Percentiles rank a stretch among this genome's conserved stretches.
These are phyloP conservation scores for Fusarium floridanum DNA, from an alignment of 2,329 filamentous ascomycete genomes.

Conservation along the genomic window DNA sequence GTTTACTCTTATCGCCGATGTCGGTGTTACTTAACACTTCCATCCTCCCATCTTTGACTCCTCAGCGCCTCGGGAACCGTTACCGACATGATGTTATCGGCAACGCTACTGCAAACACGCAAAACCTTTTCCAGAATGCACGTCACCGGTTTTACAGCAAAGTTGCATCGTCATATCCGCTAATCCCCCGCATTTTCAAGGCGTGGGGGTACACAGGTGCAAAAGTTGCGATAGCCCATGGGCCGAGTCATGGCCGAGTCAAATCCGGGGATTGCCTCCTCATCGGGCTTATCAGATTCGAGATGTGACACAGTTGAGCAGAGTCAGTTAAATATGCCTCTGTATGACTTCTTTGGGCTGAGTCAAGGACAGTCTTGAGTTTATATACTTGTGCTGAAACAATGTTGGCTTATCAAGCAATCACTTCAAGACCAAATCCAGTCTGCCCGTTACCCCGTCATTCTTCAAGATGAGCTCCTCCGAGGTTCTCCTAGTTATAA, in stretches of 20 bases:
- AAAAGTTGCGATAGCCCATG: not conserved
- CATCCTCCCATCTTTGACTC: not conserved
- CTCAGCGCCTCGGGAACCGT: not conserved
- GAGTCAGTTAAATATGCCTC: not conserved
- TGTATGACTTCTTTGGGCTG: not conserved
- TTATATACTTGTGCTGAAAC: not conserved
- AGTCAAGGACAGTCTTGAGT: not conserved
- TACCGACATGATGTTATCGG: not conserved
- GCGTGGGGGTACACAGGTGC: not conserved
- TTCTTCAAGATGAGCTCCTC: not conserved
- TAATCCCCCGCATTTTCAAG: conserved; percentile 1
- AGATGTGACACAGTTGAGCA: not conserved
- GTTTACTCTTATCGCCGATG: not conserved
- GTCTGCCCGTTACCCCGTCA: not conserved
- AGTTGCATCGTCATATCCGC: not conserved
- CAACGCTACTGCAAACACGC: not conserved
- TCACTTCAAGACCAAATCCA: not conserved
- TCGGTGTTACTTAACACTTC: not conserved
- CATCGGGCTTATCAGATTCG: not conserved
- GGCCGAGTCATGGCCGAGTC: conserved; percentile 12
- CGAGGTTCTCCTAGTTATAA: not conserved
- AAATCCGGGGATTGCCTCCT: not conserved
- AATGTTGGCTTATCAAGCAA: not conserved
- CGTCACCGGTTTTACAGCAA: not conserved
- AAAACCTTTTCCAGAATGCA: not conserved